These are phyloP conservation scores for Gautieria morchelliformis DNA, from an alignment of 768 basidiomycete species.

Conservation along the genomic window DNA sequence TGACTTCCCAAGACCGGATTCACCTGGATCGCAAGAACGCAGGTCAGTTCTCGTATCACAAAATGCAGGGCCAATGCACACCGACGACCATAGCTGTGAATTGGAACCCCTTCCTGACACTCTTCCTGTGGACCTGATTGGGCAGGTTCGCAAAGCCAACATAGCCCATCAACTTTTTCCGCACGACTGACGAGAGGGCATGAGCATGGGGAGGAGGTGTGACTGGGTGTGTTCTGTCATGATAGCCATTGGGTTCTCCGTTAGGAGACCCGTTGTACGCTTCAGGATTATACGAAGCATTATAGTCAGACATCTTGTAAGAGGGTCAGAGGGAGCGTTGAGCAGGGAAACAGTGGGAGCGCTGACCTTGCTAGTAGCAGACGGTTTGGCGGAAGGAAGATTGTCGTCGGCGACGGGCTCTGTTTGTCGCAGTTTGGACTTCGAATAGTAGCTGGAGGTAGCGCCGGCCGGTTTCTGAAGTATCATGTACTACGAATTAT, in stretches of 20 bases:
- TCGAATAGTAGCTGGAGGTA: no score
- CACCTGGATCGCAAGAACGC: constrained; percentile 42
- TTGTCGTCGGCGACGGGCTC: no score
- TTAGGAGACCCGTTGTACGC: background rate
- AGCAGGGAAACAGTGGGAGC: background rate
- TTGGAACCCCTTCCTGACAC: constrained; percentile 96
- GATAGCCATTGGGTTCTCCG: background rate
- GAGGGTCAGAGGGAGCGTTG: background rate
- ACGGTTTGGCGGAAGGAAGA: no score
- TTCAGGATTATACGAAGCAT: background rate
- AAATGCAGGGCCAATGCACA: constrained; percentile 33
- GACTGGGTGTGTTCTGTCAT: background rate
- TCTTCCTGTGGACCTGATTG: constrained; percentile 99
- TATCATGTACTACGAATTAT: background rate
- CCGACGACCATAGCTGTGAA: constrained; percentile 99
- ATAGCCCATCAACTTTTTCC: constrained; percentile 93
- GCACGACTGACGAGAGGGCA: constrained; percentile 30
- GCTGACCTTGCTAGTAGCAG: background rate
- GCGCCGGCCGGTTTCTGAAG: background rate
- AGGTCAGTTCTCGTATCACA: background rate
- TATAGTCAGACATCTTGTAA: background rate
- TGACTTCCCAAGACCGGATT: constrained; percentile 97
- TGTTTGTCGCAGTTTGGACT: no score
- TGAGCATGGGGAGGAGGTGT: background rate
- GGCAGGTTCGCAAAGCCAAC: constrained; percentile 97